phyloP scores from a whole-genome alignment of 2,329 filamentous ascomycete genomes.

The Fusarium sarcochroum region DNA sequence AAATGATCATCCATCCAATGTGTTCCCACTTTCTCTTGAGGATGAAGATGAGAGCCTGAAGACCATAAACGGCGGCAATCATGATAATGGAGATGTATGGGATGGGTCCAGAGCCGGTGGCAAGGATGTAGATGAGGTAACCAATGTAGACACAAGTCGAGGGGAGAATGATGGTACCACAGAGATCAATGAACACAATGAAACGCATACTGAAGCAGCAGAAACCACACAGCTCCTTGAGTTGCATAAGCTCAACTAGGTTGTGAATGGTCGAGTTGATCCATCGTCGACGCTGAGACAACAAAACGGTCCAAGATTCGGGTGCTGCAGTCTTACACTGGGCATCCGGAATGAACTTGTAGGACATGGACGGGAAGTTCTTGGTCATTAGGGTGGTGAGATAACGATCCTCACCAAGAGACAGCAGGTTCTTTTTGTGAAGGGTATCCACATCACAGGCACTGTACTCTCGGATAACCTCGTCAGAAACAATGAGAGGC shows the following conservation, averaged over 20 bases:
- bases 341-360: conserved; percentile 95
- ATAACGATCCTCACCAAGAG: conserved; percentile 96
- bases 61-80: conserved; percentile 91
- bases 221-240: conserved; percentile 97
- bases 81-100: conserved; percentile 90
- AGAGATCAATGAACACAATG: conserved; percentile 93
- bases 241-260: conserved; percentile 87
- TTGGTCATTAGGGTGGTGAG: conserved; percentile 98
- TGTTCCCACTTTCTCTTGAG: conserved; percentile 98
- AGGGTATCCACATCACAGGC: conserved; percentile 93
- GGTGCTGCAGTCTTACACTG: conserved; percentile 95
- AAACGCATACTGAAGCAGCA: conserved; percentile 99
- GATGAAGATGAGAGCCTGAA: conserved; percentile 96
- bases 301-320: conserved; percentile 91
- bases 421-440: conserved; percentile 95
- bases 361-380: conserved; percentile 94
- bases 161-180: conserved; percentile 92
- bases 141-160: conserved; percentile 88
- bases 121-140: conserved; percentile 87
- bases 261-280: conserved; percentile 99
- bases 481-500: conserved; percentile 92
- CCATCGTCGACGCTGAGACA: conserved; percentile 99
- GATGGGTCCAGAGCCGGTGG: conserved; percentile 78
- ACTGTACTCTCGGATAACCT: conserved; percentile 88
- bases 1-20: conserved; percentile 99